These are phyloP conservation scores for Rugosomyces carneus DNA, from an alignment of 1,284 basidiomycete species.

Conservation along the genomic window DNA sequence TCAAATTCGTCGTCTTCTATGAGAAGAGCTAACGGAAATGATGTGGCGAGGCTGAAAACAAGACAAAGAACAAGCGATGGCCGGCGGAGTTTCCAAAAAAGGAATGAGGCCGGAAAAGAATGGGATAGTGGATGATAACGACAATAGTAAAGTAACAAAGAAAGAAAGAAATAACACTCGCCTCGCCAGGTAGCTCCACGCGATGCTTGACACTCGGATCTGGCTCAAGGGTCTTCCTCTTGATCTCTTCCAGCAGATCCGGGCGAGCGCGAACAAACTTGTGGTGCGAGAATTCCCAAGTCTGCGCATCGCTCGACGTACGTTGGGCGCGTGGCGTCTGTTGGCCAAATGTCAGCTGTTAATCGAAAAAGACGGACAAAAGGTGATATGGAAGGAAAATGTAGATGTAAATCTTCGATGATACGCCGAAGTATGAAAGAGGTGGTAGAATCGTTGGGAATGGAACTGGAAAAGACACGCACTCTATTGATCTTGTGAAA, in stretches of 20 bases:
- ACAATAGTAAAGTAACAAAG: background rate
- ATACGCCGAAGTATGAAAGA: background rate
- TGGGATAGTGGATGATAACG: background rate
- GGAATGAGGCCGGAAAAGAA: background rate
- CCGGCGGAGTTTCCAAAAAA: background rate
- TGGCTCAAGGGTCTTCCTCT: slow-evolving; percentile 76
- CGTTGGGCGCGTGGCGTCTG: slow-evolving; percentile 81
- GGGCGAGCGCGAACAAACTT: slow-evolving; percentile 80
- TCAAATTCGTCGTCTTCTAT: background rate
- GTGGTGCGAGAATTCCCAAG: slow-evolving; percentile 86
- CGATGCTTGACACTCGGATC: slow-evolving; percentile 61
- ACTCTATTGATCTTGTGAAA: slow-evolving; percentile 83
- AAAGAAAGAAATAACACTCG: slow-evolving; percentile 25
- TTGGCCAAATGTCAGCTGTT: background rate
- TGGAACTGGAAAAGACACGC: slow-evolving; percentile 5
- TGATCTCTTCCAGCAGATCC: slow-evolving; percentile 81
- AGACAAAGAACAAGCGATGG: background rate
- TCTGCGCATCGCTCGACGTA: slow-evolving; percentile 73
- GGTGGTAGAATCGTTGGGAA: background rate
- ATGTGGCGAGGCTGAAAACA: background rate
- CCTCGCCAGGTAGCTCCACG: slow-evolving; percentile 74
- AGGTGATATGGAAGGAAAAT: background rate
- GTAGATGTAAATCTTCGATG: background rate
- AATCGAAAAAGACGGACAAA: background rate
- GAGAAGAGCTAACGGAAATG: slow-evolving; percentile 1